Base-by-base conservation (phyloP, 164 flowering plant genomes). In the Protea cynaroides region DNA sequence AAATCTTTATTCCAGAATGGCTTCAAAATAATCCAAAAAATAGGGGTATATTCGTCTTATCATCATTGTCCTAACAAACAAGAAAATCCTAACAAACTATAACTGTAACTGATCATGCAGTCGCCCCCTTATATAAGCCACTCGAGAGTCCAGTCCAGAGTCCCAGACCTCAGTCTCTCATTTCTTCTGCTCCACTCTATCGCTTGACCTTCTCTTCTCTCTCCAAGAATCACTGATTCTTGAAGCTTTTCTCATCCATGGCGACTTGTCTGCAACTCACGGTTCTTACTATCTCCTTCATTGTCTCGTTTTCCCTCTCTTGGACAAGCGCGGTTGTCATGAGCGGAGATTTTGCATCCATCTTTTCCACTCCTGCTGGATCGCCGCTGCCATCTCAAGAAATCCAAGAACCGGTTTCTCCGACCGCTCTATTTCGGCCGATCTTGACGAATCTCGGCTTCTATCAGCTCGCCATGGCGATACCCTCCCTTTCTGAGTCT, bases 391-490 rank as follows among this genome's bases (percentile, higher is more conserved):
- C 58, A 13, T 59, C 63, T 59, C 53, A 40, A 24, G 63, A 54
- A 11, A 4, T 51, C 0, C 56, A 38, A 57, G 63, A 61, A 18
- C 8, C 47, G 13, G 18, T 52, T 25, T 18, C 59, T 22, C 64
- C 75, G 1, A 43, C 74, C 0, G 19, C 59, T 5, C 34, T 67
- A 57, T 63, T 78, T 40, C 71, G 66, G 12, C 67, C 81, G 37
- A 76, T 82, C 67, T 78, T 79, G 61, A 70, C 80, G 21, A 74
- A 79, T 19, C 86, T 87, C 49, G 87, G 87, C 49, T 87, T 81
- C 75, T 79, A 70, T 29, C 80, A 80, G 24, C 74, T 84, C n/a
- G 76, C 86, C 47, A 50, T 59, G 24, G 82, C 87, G 1, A 77
- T 75, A 17, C 79, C 74, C 1, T 72, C 86, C 2, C 81, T 83